phyloP scores from a whole-genome alignment of 2,329 filamentous ascomycete genomes.

The Ampelomyces quisqualis region DNA sequence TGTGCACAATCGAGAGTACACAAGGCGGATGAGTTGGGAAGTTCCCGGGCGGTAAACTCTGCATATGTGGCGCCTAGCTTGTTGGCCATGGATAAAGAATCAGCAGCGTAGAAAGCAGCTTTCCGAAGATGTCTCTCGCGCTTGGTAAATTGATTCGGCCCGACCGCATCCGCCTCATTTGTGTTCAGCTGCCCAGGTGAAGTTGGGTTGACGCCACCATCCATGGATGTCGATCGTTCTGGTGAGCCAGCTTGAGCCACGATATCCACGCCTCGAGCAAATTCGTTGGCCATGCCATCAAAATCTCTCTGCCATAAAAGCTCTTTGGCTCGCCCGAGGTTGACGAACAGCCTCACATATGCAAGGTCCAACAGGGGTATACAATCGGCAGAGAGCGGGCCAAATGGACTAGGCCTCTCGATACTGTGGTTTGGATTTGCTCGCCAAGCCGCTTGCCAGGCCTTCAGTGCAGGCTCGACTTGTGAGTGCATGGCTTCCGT shows the following conservation, averaged over 20 bases:
- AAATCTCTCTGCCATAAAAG: conserved; percentile 93
- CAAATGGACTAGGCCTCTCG: conserved; percentile 81
- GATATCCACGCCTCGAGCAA: conserved; percentile 75
- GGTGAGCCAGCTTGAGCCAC: conserved; percentile 70
- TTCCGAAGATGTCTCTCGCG: conserved; percentile 87
- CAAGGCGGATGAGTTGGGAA: conserved; percentile 87
- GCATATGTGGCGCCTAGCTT: conserved; percentile 82
- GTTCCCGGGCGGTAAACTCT: conserved; percentile 77
- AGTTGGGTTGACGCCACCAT: conserved; percentile 27
- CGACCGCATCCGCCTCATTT: conserved; percentile 31
- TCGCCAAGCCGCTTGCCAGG: conserved; percentile 92
- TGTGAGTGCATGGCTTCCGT: conserved; percentile 95
- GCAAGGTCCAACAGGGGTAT: conserved; percentile 89
- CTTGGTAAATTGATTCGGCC: conserved; percentile 58
- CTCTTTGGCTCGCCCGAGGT: conserved; percentile 88
- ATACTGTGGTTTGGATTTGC: conserved; percentile 81
- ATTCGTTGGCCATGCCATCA: conserved; percentile 84
- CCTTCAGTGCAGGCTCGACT: conserved; percentile 88
- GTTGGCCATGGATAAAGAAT: conserved; percentile 85
- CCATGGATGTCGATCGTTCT: conserved; percentile 39
- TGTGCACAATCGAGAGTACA: conserved; percentile 93
- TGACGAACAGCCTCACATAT: conserved; percentile 89
- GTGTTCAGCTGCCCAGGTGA: conserved; percentile 26
- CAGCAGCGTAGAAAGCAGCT: conserved; percentile 92
- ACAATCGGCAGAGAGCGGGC: conserved; percentile 83